Evolutionary conservation across 2,329 filamentous ascomycete genomes (phyloP).

Genomic region (Calonectria hongkongensis): DNA sequence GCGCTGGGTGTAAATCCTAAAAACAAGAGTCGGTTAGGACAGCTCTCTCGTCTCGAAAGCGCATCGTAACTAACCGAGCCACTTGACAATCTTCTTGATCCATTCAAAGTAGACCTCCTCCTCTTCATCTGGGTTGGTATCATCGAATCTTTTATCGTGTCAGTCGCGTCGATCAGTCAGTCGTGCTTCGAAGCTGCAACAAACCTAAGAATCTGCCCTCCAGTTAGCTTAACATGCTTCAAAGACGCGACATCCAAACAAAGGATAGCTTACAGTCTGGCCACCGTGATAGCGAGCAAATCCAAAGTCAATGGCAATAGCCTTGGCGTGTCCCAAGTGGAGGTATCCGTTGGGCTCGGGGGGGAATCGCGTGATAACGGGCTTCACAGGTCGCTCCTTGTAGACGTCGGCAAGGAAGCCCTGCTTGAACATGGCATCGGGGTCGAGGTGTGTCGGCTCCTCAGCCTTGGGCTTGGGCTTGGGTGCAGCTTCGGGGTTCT

Average conservation of each 20-base stretch:
- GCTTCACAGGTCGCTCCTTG: slow-evolving; percentile 77
- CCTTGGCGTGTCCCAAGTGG: slow-evolving; percentile 95
- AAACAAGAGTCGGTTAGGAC: slow-evolving; percentile 32
- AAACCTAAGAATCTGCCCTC: slow-evolving; percentile 56
- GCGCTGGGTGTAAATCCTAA: slow-evolving; percentile 81
- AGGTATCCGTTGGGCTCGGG: slow-evolving; percentile 95
- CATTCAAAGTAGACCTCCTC: slow-evolving; percentile 91
- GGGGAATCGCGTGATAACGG: slow-evolving; percentile 83
- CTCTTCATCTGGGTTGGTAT: slow-evolving; percentile 96
- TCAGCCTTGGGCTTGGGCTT: slow-evolving; percentile 71
- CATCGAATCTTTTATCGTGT: slow-evolving; percentile 81
- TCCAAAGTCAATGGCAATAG: slow-evolving; percentile 96
- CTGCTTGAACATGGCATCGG: slow-evolving; percentile 85
- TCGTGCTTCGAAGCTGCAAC: slow-evolving; percentile 12
- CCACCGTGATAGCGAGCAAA: slow-evolving; percentile 92
- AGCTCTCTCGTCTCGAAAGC: neutral
- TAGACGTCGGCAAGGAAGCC: slow-evolving; percentile 85
- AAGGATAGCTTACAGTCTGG: slow-evolving; percentile 61
- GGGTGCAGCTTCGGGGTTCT: slow-evolving; percentile 54
- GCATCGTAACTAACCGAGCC: slow-evolving; percentile 69
- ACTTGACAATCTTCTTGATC: slow-evolving; percentile 91
- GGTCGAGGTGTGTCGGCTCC: slow-evolving; percentile 66
- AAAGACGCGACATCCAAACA: neutral
- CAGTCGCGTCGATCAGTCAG: slow-evolving; percentile 35
- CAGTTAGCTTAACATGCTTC: slow-evolving; percentile 39